A percentile compares a stretch with the other conserved stretches of the same genome.
Conservation (phyloP, 106 monocot species). For the Apostasia ramifera region DNA sequence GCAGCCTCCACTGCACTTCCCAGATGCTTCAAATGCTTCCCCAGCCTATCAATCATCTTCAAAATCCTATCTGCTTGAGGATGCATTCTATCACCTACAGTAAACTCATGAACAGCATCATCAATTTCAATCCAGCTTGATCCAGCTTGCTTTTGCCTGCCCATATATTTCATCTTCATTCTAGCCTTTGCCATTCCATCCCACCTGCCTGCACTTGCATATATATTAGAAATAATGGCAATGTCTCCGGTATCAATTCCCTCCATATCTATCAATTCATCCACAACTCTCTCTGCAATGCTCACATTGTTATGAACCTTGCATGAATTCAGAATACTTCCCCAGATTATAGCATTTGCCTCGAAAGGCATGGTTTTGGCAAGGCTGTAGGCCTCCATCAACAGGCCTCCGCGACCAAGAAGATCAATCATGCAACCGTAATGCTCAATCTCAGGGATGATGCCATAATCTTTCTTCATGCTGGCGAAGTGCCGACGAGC, state of each 20-base stretch:
- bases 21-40: slow-evolving; percentile 51
- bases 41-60: slow-evolving; percentile 50
- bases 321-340: slow-evolving; percentile 68
- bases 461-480: slow-evolving; percentile 65
- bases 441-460: slow-evolving; percentile 74
- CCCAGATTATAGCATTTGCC: slow-evolving; percentile 77
- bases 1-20: slow-evolving; percentile 20
- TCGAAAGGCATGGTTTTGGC: slow-evolving; percentile 56
- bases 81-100: slow-evolving; percentile 48
- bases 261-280: slow-evolving; percentile 36
- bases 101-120: slow-evolving; percentile 64
- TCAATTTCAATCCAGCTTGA: slow-evolving; percentile 72
- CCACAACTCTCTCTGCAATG: slow-evolving; percentile 54
- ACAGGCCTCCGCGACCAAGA: slow-evolving; percentile 54
- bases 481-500: slow-evolving; percentile 38
- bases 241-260: slow-evolving; percentile 53
- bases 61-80: slow-evolving; percentile 42
- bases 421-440: slow-evolving; percentile 83
- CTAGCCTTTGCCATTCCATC: slow-evolving; percentile 54
- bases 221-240: slow-evolving; percentile 66
- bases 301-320: slow-evolving; percentile 57
- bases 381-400: slow-evolving; percentile 58
- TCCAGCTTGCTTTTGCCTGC: slow-evolving; percentile 43
- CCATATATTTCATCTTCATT: slow-evolving; percentile 46
- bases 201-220: slow-evolving; percentile 65